phyloP scores from a whole-genome alignment of 2,329 filamentous ascomycete species.

The Calcarisporium arbuscula region DNA sequence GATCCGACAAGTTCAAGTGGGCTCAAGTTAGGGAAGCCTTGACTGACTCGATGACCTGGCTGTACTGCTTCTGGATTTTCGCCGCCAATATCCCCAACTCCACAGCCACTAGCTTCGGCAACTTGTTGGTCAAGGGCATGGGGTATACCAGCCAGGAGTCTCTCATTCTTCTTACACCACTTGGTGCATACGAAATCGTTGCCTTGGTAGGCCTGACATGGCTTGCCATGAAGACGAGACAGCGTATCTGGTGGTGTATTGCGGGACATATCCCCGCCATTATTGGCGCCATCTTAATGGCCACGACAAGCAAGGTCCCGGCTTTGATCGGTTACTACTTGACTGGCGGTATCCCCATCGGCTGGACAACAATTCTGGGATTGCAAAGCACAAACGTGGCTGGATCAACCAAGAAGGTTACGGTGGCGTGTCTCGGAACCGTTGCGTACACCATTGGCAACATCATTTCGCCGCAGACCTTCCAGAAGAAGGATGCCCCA shows the following conservation, averaged over 20 bases:
- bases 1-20: constrained; percentile 33
- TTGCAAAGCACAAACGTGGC: constrained; percentile 40
- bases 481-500: constrained; percentile 35
- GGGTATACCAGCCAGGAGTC: constrained; percentile 27
- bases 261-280: constrained; percentile 17
- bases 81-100: constrained; percentile 20
- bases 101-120: constrained; percentile 25
- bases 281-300: constrained; percentile 19
- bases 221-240: constrained; percentile 19
- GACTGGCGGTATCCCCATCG: too few relatives aligned
- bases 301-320: too few relatives aligned
- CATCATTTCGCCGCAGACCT: constrained; percentile 24
- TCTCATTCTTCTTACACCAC: constrained; percentile 38
- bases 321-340: too few relatives aligned
- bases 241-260: too few relatives aligned
- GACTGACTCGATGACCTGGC: constrained; percentile 34
- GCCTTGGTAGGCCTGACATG: constrained; percentile 17
- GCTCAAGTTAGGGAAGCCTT: constrained; percentile 35
- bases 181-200: constrained; percentile 12
- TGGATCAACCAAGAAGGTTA: constrained; percentile 40
- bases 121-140: constrained; percentile 29
- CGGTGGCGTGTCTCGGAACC: constrained; percentile 37
- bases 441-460: constrained; percentile 38
- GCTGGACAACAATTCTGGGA: too few relatives aligned
- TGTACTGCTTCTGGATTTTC: constrained; percentile 23